phyloP scores from a whole-genome alignment of 2,329 filamentous ascomycete species.

The Amesomyces nigricolor region DNA sequence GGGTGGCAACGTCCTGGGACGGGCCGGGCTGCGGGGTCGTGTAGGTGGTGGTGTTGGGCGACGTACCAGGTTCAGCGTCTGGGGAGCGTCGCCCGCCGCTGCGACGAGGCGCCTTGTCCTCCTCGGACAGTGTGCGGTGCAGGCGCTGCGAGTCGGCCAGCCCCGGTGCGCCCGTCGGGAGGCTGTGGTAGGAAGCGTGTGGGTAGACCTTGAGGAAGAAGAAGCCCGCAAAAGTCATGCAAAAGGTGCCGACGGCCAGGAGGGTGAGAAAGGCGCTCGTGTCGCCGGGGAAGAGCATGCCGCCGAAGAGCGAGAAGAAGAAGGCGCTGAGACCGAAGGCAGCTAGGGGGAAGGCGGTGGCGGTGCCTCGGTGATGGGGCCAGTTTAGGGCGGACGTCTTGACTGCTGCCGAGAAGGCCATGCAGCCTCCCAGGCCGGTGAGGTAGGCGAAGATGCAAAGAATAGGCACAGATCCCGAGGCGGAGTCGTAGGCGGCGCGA shows the following conservation, averaged over 20 bases:
- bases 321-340: constrained; percentile 94
- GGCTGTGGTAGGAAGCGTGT: constrained; percentile 51
- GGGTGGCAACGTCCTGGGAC: constrained; percentile 16
- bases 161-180: constrained; percentile 38
- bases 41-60: constrained; percentile 36
- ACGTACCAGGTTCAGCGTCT: constrained; percentile 62
- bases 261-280: constrained; percentile 77
- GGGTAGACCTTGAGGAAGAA: constrained; percentile 79
- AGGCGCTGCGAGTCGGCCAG: constrained; percentile 36
- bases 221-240: constrained; percentile 68
- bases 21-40: constrained; percentile 26
- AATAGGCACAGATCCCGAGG: constrained; percentile 50
- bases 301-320: constrained; percentile 82
- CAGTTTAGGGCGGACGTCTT: constrained; percentile 88
- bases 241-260: constrained; percentile 71
- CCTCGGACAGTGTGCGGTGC: constrained; percentile 39
- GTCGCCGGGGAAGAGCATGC: constrained; percentile 73
- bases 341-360: constrained; percentile 86
- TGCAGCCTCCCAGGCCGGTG: constrained; percentile 82
- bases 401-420: constrained; percentile 81
- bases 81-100: constrained; percentile 36
- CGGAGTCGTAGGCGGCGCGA: constrained; percentile 68
- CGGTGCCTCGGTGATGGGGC: constrained; percentile 84
- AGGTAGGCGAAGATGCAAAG: constrained; percentile 82
- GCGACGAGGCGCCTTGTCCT: constrained; percentile 33